A percentile compares a stretch with the other conserved stretches of the same genome.
These are phyloP conservation scores for Dryas octopetala DNA, from an alignment of 306 rosid species.

Conservation along the genomic window DNA sequence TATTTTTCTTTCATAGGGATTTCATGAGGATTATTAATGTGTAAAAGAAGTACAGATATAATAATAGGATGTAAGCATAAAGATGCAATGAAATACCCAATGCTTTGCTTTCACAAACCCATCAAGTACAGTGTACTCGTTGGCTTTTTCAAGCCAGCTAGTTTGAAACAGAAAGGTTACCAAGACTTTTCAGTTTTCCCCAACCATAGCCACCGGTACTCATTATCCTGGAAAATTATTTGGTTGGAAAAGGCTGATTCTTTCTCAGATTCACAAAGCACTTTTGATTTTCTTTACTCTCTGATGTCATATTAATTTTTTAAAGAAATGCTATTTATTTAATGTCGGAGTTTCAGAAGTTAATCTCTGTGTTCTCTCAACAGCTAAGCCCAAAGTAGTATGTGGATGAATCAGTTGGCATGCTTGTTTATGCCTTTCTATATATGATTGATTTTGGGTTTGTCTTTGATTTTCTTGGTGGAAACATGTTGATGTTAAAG, in stretches of 20 bases:
- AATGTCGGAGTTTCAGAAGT: neutral
- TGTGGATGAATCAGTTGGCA: neutral
- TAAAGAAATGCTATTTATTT: too few species aligned
- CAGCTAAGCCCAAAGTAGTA: neutral
- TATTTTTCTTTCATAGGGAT: too few species aligned
- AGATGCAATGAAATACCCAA: too few species aligned
- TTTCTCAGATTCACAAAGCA: too few species aligned
- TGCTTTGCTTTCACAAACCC: neutral
- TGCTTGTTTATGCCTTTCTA: neutral
- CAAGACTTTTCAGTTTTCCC: neutral
- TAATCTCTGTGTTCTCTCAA: neutral
- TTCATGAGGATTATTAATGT: too few species aligned
- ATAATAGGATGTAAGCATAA: too few species aligned
- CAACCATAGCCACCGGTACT: neutral
- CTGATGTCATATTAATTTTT: too few species aligned
- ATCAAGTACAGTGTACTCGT: neutral
- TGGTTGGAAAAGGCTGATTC: too few species aligned
- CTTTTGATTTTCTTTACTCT: too few species aligned
- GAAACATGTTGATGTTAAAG: neutral
- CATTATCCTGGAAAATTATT: conserved; percentile 5
- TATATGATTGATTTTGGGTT: neutral
- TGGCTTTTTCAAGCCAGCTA: neutral
- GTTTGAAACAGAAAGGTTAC: neutral
- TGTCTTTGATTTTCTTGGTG: neutral
- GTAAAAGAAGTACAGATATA: too few species aligned